Base-by-base conservation (phyloP, 2,329 filamentous ascomycete genomes). In the Calycina marina region DNA sequence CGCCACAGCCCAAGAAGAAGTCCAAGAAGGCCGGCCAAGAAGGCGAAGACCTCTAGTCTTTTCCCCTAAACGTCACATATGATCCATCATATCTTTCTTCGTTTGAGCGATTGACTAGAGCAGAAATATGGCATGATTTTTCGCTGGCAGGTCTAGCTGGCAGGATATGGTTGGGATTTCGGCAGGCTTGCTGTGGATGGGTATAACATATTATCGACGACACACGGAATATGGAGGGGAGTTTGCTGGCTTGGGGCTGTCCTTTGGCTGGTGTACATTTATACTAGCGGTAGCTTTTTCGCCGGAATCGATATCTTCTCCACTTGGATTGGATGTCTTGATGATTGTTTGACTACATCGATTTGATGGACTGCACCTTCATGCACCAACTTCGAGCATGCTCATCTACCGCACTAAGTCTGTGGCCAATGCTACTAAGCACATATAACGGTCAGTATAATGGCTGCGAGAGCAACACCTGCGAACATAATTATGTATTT, bases 1-100 rank as follows among this genome's bases (percentile, higher is more conserved):
- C 68, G 58, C 65, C 39, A 56, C 58, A 39, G 52, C 58, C 40
- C 56, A 73, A 73, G 62, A 85, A 85, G 70, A 71, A 70, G 61
- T 63, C 40, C 31, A 74, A 75, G 63, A 71, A 69, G 60, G 46
- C 34, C 30, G 44, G 41, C 16, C 67, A 65, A 51, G 56, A 58
- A 45, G 50, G 52, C 37, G 53, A 57, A 14, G 49, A 52, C 22
- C 39, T 46, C 25, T 50, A 48, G 35, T 39, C 29, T 29, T 31
- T 25, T 31, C 16, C 13, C 24, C 15, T 13, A 17, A 28, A 18
- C 10, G 24, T 15, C 6, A 24, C 18, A 28, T 17, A 12, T 33
- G 32, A 33, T 39, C 34, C 38, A 28, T 15, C 11, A 38, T 40
- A 38, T 41, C 36, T 38, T 16, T 18, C 34, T 43, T 34, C 32